Evolutionary conservation across 2,329 filamentous ascomycete genomes (phyloP).

Genomic region (Thyridium curvatum): DNA sequence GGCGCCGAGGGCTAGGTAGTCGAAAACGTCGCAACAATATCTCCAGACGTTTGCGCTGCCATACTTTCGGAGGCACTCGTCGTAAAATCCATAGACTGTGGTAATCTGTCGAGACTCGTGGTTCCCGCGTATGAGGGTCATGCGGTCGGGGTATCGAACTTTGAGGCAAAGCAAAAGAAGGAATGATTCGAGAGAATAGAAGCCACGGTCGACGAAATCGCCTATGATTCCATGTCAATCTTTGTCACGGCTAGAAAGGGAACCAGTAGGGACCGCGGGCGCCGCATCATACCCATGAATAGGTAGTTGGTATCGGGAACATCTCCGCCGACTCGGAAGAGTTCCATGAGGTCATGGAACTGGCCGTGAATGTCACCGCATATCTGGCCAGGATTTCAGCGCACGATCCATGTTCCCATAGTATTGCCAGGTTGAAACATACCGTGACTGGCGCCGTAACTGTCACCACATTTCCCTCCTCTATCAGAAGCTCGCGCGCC

Average conservation of each 20-base stretch:
- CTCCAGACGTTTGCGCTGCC: constrained; percentile 95
- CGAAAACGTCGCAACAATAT: constrained; percentile 96
- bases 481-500: constrained; percentile 89
- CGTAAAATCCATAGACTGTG: constrained; percentile 96
- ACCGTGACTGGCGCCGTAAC: constrained; percentile 93
- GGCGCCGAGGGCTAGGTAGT: constrained; percentile 87
- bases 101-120: constrained; percentile 97
- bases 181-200: constrained; percentile 96
- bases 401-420: not conserved
- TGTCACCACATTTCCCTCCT: constrained; percentile 94
- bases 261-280: not conserved
- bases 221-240: constrained; percentile 39
- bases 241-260: not conserved
- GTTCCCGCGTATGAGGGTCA: constrained; percentile 91
- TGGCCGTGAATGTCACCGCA: constrained; percentile 96
- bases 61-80: constrained; percentile 93
- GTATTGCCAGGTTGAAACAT: constrained; percentile 16
- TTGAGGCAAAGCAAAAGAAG: constrained; percentile 92
- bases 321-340: constrained; percentile 88
- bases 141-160: constrained; percentile 94
- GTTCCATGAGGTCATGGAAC: constrained; percentile 95
- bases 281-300: constrained; percentile 70
- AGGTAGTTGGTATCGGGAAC: constrained; percentile 95
- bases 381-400: constrained; percentile 48
- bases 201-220: constrained; percentile 96